These are phyloP conservation scores for Metarhizium brunneum DNA, from an alignment of 2,329 filamentous ascomycete species.

Conservation along the genomic window DNA sequence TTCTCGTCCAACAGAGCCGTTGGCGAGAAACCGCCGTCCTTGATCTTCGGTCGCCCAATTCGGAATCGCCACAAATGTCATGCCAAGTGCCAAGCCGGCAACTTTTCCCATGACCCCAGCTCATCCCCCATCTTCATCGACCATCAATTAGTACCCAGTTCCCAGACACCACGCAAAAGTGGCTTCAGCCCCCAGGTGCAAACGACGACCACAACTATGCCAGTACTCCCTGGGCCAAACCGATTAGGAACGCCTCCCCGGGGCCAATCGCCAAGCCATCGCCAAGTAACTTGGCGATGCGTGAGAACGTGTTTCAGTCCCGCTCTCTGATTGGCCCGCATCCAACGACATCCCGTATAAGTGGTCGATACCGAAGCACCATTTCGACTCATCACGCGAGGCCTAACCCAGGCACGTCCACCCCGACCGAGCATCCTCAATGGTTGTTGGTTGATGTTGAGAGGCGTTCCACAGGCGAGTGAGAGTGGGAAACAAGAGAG, in stretches of 20 bases:
- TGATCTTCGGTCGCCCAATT: neutral
- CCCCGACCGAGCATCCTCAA: neutral
- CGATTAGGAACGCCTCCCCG: neutral
- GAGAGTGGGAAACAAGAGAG: neutral
- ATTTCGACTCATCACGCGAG: neutral
- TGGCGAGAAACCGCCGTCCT: neutral
- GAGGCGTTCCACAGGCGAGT: neutral
- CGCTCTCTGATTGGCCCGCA: neutral
- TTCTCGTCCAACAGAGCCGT: neutral
- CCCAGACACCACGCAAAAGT: neutral
- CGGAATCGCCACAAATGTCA: neutral
- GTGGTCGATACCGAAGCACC: neutral
- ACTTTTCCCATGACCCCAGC: slow-evolving; percentile 4
- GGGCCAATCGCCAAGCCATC: neutral
- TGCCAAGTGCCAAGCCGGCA: slow-evolving; percentile 4
- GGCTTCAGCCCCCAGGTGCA: neutral
- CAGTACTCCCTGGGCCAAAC: neutral
- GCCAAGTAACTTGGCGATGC: neutral
- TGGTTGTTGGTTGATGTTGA: neutral
- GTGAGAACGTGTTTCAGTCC: slow-evolving; percentile 1
- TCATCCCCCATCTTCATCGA: too few species aligned
- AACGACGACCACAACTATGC: neutral
- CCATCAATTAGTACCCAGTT: neutral
- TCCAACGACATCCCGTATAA: neutral
- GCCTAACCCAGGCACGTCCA: neutral